These are phyloP conservation scores for Wickerhamiella hasegawae DNA, from an alignment of 805 yeast genomes.

Conservation along the genomic window DNA sequence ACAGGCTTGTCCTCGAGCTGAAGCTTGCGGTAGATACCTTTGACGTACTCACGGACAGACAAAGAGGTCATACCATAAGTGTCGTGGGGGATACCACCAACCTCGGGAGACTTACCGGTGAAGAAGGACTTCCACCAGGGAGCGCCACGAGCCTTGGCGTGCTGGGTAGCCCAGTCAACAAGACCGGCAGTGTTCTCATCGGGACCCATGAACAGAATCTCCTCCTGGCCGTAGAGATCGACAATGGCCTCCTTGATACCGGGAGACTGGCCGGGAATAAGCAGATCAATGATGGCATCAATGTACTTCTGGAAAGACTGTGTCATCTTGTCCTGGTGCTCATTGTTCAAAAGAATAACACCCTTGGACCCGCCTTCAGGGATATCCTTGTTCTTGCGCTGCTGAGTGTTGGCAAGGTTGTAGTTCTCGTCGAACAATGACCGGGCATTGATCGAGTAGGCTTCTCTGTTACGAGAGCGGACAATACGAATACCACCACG, in stretches of 20 bases:
- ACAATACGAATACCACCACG: constrained; percentile 97
- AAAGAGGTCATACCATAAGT: constrained; percentile 95
- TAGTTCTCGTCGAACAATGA: constrained; percentile 92
- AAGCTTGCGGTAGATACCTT: constrained; percentile 70
- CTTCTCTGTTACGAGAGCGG: constrained; percentile 69
- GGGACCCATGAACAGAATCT: constrained; percentile 95
- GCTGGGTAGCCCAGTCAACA: constrained; percentile 94
- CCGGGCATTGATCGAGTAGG: constrained; percentile 69
- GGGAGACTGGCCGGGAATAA: constrained; percentile 53
- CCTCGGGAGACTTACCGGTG: constrained; percentile 80
- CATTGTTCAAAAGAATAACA: constrained; percentile 60
- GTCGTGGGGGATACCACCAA: constrained; percentile 98
- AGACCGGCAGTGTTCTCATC: constrained; percentile 95
- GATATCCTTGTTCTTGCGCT: constrained; percentile 90
- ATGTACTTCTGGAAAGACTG: constrained; percentile 85
- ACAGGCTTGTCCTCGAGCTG: constrained; percentile 41
- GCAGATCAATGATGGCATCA: constrained; percentile 75
- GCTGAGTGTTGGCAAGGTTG: constrained; percentile 90
- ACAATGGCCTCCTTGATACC: constrained; percentile 72
- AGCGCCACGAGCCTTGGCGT: constrained; percentile 83
- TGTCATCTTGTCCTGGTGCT: constrained; percentile 64
- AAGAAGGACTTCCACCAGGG: constrained; percentile 98
- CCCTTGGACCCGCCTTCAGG: constrained; percentile 99
- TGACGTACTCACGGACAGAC: constrained; percentile 83
- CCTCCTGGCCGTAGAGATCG: constrained; percentile 69